Base-by-base conservation (phyloP, 768 basidiomycete genomes). In the Phylloporus rhodoxanthus region DNA sequence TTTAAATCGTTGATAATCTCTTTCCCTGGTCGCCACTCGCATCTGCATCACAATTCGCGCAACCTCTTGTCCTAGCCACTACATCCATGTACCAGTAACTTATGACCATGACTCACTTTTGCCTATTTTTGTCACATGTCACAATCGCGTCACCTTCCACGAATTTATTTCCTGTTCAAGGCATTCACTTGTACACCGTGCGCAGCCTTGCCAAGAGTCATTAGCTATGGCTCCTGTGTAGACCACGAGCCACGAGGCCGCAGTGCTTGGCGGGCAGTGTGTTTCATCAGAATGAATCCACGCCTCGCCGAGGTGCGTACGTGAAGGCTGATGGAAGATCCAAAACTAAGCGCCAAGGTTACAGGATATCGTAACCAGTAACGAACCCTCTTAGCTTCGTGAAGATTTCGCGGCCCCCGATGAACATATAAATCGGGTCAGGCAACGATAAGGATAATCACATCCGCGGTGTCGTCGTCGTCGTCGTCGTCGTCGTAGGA, bases 401-500 rank as follows among this genome's bases (percentile, higher is more conserved):
- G 36, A 20, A 38, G 37, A 38, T 38, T 38, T 11, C 37, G 19
- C 37, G 37, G 37, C 19, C 37, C 36, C 36, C 36, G 36, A 37
- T 37, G 5, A 5, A n/a, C 7, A n/a, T 9, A 36, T 17, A 36
- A 36, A 36, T 36, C 34, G 70, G n/a, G 83, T 36, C 34, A 70
- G n/a, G 83, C 79, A 62, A 84, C 85, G 54, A 85, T 67, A 21
- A 85, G 70, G 54, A 84, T 79, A 4, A 73, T 75, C 13, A 72
- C 76, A 53, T 85, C 42, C 8, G 26, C 26, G 26, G 23, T 5
- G 23, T 23, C 23, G 23, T 5, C 23, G 23, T 23, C n/a, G n/a
- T n/a, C n/a, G n/a, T n/a, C n/a, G n/a, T n/a, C n/a, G n/a, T n/a
- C n/a, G n/a, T n/a, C n/a, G n/a, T n/a, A n/a, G n/a, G n/a, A n/a